These are phyloP conservation scores for Leccinum huronense DNA, from an alignment of 1,284 basidiomycete species.

Conservation along the genomic window DNA sequence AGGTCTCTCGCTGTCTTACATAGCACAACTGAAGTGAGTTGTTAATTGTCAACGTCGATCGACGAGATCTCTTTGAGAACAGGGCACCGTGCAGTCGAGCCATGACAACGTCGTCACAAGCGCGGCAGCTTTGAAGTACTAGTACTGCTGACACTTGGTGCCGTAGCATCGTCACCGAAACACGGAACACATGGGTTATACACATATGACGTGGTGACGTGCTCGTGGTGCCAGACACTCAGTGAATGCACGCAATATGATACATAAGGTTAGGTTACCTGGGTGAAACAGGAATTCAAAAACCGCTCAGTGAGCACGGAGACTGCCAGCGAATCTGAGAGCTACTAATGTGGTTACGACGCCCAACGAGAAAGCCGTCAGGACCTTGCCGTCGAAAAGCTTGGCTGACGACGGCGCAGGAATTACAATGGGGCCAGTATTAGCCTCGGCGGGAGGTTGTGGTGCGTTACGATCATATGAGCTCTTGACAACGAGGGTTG, in stretches of 20 bases:
- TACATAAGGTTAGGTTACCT: neutral
- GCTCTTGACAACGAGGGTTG: constrained; percentile 18
- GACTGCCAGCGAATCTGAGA: constrained; percentile 11
- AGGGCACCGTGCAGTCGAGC: neutral
- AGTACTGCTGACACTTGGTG: neutral
- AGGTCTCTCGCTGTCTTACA: neutral
- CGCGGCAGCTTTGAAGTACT: neutral
- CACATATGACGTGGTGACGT: neutral
- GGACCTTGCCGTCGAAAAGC: constrained; percentile 12
- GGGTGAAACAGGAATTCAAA: neutral
- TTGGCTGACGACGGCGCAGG: neutral
- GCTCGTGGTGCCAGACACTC: neutral
- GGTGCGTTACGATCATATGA: constrained; percentile 26
- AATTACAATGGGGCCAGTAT: neutral
- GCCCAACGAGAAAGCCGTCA: constrained; percentile 30
- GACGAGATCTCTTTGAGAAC: neutral
- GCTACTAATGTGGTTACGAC: constrained; percentile 18
- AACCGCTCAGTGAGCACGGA: constrained; percentile 8
- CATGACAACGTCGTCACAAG: neutral
- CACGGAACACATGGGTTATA: neutral
- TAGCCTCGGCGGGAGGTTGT: neutral
- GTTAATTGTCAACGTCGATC: neutral
- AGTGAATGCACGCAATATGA: neutral
- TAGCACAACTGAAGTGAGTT: neutral
- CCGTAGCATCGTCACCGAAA: too few species aligned